Evolutionary conservation across 192 early-diverging fungal species (phyloP), one percentile per base, ranked within the genome.

Genomic region (Glomus cerebriforme): DNA sequence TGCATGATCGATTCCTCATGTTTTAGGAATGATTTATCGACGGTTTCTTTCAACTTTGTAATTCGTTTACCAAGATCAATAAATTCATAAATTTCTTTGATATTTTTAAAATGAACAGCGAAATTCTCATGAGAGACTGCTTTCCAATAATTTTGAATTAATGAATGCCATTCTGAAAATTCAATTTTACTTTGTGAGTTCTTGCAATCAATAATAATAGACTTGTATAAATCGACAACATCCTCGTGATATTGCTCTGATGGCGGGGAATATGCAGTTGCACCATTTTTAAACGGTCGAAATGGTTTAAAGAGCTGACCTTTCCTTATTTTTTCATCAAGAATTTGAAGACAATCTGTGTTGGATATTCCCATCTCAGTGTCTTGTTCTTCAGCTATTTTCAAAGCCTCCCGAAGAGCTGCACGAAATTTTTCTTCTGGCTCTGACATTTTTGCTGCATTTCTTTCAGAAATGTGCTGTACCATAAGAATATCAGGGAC

Each of bases 21-120:
- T 31, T 65, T 65, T 32, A 32, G 31, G 6, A 77, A 77, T 12
- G 75, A 69, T 3, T 0, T 29, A 3, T 39, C 65, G 47, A 77
- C 69, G 3, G 19, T 31, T 37, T 70, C 75, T 43, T 77, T 77
- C 60, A 77, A 24, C 6, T 77, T 77, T 29, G 75, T 43, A n/a
- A 67, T 77, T 67, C 34, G 35, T 22, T 77, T 37, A 7, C 75
- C 75, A n/a, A 26, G 63, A 32, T 65, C 65, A 65, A 77, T 77
- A 34, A 77, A 77, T 32, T 77, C 75, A 37, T 43, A 66, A 7
- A 71, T 77, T 67, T 77, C 75, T 35, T 68, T 77, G 7, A 77
- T 31, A n/a, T 68, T 68, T 34, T 54, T 54, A 17, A 54, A 54
- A 7, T 17, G 49, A 54, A 54, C 49, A n/a, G 39, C 59, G 22